Evolutionary conservation across 2,329 filamentous ascomycete species (phyloP), one percentile per base, ranked within the genome.

Genomic region (Neonectria punicea): DNA sequence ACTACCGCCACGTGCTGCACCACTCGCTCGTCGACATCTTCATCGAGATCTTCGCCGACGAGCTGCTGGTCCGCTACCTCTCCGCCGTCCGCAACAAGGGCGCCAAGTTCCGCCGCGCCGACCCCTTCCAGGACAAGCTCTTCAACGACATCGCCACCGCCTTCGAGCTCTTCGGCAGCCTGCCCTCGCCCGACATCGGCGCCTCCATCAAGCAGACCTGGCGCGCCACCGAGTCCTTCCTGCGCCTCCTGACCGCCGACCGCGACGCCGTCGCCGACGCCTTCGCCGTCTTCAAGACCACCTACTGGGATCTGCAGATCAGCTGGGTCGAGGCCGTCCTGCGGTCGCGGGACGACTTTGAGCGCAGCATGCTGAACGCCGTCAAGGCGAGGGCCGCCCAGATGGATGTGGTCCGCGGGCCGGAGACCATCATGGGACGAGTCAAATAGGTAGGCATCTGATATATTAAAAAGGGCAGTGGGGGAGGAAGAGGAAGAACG

Each of bases 281-380:
- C 1, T 98, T 97, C 75, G 91, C 91, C 72, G 82, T 84, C 5
- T 95, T 99, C 82, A 98, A 98, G 85, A 83, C 81, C 43, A 86
- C 88, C 50, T 98, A 97, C 79, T 97, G 95, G 93, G 96, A 99
- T 80, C 83, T 98, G 77, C 93, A 97, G 79, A 90, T 98, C 64
- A 91, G 90, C 50, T 99, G 96, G 96, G 94, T 99, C 8, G 97
- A 99, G 84, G 92, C 93, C 7, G 95, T 97, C 53, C 77, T 99
- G 68, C 87, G 94, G 70, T 86, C 90, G 2, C 86, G 97, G 71
- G 96, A 99, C 79, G 96, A 99, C 82, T 98, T 97, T 81, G 96
- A 98, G 79, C 86, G 95, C 71, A 87, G 88, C 65, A 93, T 98
- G 92, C 80, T 98, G 68, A 96, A 93, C 76, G 87, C 89, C 18